These are phyloP conservation scores for Croton setiger DNA, from an alignment of 441 rosid genomes.

Conservation along the genomic window DNA sequence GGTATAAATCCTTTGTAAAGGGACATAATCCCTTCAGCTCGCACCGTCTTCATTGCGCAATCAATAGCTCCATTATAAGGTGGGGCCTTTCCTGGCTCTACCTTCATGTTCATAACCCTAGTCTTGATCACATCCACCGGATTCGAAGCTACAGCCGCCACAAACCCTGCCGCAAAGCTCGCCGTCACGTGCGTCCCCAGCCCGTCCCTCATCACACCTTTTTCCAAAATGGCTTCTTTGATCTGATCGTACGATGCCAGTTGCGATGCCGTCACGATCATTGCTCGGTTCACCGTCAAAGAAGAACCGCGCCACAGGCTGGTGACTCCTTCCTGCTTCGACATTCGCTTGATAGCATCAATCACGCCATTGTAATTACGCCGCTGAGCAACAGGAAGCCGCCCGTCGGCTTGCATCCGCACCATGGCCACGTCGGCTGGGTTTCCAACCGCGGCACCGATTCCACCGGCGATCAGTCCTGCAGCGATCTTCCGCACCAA, in stretches of 20 bases:
- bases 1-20: slow-evolving; percentile 77
- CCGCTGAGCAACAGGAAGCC: slow-evolving; percentile 53
- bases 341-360: slow-evolving; percentile 61
- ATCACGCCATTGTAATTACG: slow-evolving; percentile 68
- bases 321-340: slow-evolving; percentile 59
- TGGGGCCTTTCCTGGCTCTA: slow-evolving; percentile 47
- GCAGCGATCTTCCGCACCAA: slow-evolving; percentile 47
- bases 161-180: slow-evolving; percentile 77
- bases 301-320: slow-evolving; percentile 80
- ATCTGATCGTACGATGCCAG: slow-evolving; percentile 78
- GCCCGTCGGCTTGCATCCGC: slow-evolving; percentile 84
- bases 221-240: slow-evolving; percentile 60
- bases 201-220: slow-evolving; percentile 53
- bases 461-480: slow-evolving; percentile 64
- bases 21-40: slow-evolving; percentile 61
- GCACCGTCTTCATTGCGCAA: slow-evolving; percentile 72
- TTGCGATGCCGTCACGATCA: slow-evolving; percentile 83
- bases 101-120: slow-evolving; percentile 83
- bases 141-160: slow-evolving; percentile 73
- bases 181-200: slow-evolving; percentile 71
- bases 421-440: slow-evolving; percentile 94
- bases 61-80: slow-evolving; percentile 72
- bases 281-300: slow-evolving; percentile 80
- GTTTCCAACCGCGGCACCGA: slow-evolving; percentile 77
- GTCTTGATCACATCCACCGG: slow-evolving; percentile 93